Evolutionary conservation across 495 filamentous ascomycete genomes (phyloP).

Genomic region (Trichoderma virens): DNA sequence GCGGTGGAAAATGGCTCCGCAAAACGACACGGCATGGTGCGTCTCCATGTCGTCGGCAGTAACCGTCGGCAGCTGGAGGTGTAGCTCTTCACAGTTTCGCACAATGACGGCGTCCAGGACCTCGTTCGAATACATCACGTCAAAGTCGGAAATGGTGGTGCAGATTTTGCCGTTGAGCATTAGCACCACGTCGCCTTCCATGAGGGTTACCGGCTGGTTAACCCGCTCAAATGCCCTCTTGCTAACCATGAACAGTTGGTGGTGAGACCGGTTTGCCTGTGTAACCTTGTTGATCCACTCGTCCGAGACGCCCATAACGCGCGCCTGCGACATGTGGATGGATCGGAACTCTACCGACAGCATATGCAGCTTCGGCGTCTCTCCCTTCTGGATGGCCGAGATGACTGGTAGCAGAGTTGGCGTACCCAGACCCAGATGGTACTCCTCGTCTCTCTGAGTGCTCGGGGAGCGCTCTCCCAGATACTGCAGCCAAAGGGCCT

Average conservation of each 20-base stretch:
- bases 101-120: conserved; percentile 77
- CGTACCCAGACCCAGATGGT: conserved; percentile 88
- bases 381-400: conserved; percentile 71
- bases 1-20: conserved; percentile 84
- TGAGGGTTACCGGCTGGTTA: conserved; percentile 64
- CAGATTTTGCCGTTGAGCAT: conserved; percentile 86
- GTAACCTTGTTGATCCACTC: conserved; percentile 91
- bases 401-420: conserved; percentile 81
- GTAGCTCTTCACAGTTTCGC: conserved; percentile 74
- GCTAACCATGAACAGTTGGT: conserved; percentile 97
- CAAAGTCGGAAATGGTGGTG: conserved; percentile 84
- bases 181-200: conserved; percentile 90
- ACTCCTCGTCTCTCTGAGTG: conserved; percentile 85
- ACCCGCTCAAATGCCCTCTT: conserved; percentile 58
- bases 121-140: conserved; percentile 92
- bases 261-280: conserved; percentile 74
- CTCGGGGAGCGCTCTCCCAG: conserved; percentile 77
- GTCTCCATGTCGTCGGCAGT: conserved; percentile 89
- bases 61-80: conserved; percentile 73
- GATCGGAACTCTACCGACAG: conserved; percentile 89
- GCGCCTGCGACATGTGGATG: conserved; percentile 94
- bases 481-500: conserved; percentile 94
- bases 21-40: conserved; percentile 84
- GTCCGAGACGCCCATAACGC: conserved; percentile 94
- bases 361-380: conserved; percentile 74